Base-by-base conservation (phyloP, 306 rosid species). In the Cicer chorassanicum region DNA sequence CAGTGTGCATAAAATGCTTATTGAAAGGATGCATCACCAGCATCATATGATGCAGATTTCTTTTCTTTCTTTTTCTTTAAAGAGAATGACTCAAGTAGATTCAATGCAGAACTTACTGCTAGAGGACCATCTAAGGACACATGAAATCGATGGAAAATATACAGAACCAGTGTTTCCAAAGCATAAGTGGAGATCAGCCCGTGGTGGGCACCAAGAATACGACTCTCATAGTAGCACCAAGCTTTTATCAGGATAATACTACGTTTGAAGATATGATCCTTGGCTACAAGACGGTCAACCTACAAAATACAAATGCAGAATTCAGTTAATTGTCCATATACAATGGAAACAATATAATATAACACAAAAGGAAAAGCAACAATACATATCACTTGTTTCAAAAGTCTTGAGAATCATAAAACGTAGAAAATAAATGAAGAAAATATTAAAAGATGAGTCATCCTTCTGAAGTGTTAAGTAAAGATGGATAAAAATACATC, bases 181-280 rank as follows among this genome's bases (percentile, higher is more conserved):
- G 98, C 98, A 84, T 89, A 93, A 38, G 98, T 93, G 68, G 98
- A 93, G 54, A 93, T 89, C 84, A 93, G 85, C 55, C 96, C 96
- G 79, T 93, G 96, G 81, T 86, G 96, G 15, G 96, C 92, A 67
- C 98, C 98, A 14, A 93, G 94, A 76, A 92, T 78, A 42, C 98
- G 94, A 64, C 98, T 92, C 86, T 90, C 94, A 77, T 92, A 92
- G 61, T 89, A 93, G 88, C 98, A 93, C 98, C 98, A 93, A 56
- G 95, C 96, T 80, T 90, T 93, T 65, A 83, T 86, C 76, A 90
- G 81, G 68, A 93, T 89, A 74, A 93, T 85, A 76, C 96, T 93
- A 81, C 95, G 95, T 42, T 93, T 93, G 74, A 93, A 93, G 63
- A 90, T 92, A 82, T 90, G 89, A 76, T 89, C 86, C 83, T 89